Evolutionary conservation across 2,329 filamentous ascomycete genomes (phyloP), one percentile per base, ranked within the genome.

Genomic region (Sclerotinia minor): DNA sequence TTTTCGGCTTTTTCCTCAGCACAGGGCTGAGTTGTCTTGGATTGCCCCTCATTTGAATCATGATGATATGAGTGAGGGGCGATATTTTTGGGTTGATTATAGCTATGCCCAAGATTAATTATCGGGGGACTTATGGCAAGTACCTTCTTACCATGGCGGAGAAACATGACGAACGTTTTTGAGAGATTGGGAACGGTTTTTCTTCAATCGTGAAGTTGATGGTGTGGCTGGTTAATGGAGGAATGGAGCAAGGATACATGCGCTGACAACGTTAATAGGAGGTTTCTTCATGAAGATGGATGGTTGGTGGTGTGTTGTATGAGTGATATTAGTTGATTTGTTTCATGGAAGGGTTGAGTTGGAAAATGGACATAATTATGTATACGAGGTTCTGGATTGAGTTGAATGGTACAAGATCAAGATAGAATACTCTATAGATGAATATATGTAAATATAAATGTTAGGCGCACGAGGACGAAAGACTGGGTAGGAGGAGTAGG

Each of bases 1-100:
- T 13, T 45, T 44, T 45, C 29, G 29, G 9, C 24, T 45, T 32
- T 59, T 32, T 45, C 35, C 17, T 45, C 55, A 45, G 41, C 24
- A 35, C 55, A 29, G 41, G 55, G 55, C 55, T 59, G 55, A 38
- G 24, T n/a, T 57, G 55, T 59, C 55, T 59, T 59, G 41, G 41
- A 32, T 59, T 60, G 57, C 57, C 57, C 41, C 41, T 60, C 57
- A 5, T 60, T 2, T 29, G 11, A 47, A 13, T 38, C 29, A 15
- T 41, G 32, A n/a, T 13, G 35, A n/a, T n/a, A n/a, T n/a, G n/a
- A n/a, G n/a, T 35, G 52, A 55, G 32, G 53, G 53, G 53, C 29
- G 29, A 29, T 29, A 29, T 29, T 29, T 29, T 29, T 29, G 29
- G 29, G 29, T 5, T 29, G 29, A 29, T 29, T 29, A 5, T 29